Evolutionary conservation across 768 basidiomycete genomes (phyloP).

Genomic region (Epithele typhae): DNA sequence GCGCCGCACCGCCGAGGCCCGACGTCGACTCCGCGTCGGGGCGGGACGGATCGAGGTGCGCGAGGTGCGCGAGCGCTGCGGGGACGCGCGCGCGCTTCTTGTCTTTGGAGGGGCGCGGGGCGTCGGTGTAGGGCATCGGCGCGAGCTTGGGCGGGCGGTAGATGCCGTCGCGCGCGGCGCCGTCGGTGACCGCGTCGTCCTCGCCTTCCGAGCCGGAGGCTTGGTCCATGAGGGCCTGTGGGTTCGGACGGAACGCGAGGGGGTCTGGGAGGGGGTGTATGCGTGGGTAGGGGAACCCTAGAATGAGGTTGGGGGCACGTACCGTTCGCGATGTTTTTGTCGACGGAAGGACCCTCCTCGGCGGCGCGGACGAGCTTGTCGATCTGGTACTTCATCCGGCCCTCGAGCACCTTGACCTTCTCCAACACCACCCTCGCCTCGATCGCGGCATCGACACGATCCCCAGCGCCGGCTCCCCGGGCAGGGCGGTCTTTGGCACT

Average conservation of each 20-base stretch:
- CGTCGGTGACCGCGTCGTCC: slow-evolving; percentile 20
- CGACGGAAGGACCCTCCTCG: slow-evolving; percentile 44
- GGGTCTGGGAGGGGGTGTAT: slow-evolving; percentile 54
- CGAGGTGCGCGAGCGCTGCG: slow-evolving; percentile 52
- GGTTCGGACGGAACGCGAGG: slow-evolving; percentile 89
- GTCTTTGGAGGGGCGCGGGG: slow-evolving; percentile 43
- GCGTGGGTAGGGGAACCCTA: not conserved
- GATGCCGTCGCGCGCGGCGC: slow-evolving; percentile 41
- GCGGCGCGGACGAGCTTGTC: slow-evolving; percentile 86
- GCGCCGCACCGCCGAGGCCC: slow-evolving; percentile 46
- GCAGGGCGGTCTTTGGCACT: slow-evolving; percentile 42
- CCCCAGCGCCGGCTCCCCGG: slow-evolving; percentile 61
- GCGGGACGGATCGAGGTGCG: slow-evolving; percentile 48
- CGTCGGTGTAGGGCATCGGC: slow-evolving; percentile 80
- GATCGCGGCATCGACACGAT: slow-evolving; percentile 75
- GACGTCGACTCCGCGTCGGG: slow-evolving; percentile 71
- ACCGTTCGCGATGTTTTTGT: slow-evolving; percentile 57
- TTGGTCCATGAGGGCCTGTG: slow-evolving; percentile 57
- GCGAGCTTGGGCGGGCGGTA: slow-evolving; percentile 88
- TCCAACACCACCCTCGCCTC: slow-evolving; percentile 82
- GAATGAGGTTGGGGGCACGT: slow-evolving; percentile 15
- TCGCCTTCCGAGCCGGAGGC: slow-evolving; percentile 32
- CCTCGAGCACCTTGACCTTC: slow-evolving; percentile 81
- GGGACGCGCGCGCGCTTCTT: slow-evolving; percentile 55
- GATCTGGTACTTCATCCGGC: slow-evolving; percentile 90